Evolutionary conservation across 208 protist species (phyloP), one percentile per base, ranked within the genome.

Genomic region (Angomonas deanei): DNA sequence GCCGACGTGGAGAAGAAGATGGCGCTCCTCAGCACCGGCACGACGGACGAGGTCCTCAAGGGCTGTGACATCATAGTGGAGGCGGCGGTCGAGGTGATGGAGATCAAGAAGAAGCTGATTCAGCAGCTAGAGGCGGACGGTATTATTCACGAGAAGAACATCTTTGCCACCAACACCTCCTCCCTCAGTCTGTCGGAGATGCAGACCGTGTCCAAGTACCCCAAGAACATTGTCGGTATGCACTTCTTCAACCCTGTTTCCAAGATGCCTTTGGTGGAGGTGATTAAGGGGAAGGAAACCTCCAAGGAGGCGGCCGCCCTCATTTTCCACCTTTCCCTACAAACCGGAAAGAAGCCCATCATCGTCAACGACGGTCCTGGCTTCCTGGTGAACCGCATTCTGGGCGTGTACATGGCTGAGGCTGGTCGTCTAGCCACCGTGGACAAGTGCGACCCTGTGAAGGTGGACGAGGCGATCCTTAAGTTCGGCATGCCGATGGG

Each of bases 181-280:
- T 95, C 95, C 23, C 76, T 98, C 13, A 90, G 90, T 58, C 81
- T 98, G 48, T 82, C 76, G 11, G 84, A 97, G 69, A 77, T 97
- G 68, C 87, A 93, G 57, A 71, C 60, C 6, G 85, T 74, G 32
- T 79, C 83, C 27, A 81, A 79, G 65, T 77, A 76, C 65, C 90
- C 91, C 28, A 56, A 87, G 55, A 80, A 83, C 53, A 83, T 97
- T 63, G 80, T 97, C 57, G 94, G 94, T 63, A 96, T 97, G 90
- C 94, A 97, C 73, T 97, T 96, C 72, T 97, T 97, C 83, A 96
- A 94, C 70, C 94, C 94, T 8, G 94, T 97, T 10, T 61, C 82
- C 24, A 97, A 94, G 72, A 97, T 97, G 94, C 90, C 86, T 17
- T 66, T 97, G 26, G 79, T 97, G 21, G 94, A 97, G 76, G 86